A percentile compares a stretch with the other conserved stretches of the same genome.
Evolutionary conservation across 805 yeast genomes (phyloP).

Genomic region (Hanseniaspora mollemarum): DNA sequence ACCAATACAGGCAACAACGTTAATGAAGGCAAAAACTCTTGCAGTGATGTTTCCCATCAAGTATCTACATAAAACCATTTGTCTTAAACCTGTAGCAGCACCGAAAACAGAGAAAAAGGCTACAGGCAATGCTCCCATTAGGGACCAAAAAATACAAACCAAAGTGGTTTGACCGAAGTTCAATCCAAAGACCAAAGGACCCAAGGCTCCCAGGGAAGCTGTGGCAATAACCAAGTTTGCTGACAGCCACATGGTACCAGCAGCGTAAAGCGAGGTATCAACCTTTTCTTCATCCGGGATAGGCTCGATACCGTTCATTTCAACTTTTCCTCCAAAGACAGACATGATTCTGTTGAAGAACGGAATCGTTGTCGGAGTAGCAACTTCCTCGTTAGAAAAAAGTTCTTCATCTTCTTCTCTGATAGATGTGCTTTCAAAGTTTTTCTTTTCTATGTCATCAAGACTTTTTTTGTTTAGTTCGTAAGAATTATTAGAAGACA

Average conservation of each 20-base stretch:
- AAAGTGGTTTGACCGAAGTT: conserved; percentile 64
- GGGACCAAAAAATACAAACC: conserved; percentile 57
- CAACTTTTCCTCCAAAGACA: conserved; percentile 32
- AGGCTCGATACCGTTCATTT: conserved; percentile 68
- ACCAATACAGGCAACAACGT: conserved; percentile 77
- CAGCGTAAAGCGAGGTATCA: conserved; percentile 51
- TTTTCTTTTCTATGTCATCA: conserved; percentile 11
- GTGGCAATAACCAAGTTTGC: conserved; percentile 84
- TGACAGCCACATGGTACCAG: conserved; percentile 83
- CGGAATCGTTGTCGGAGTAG: conserved; percentile 15
- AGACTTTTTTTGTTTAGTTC: conserved; percentile 7
- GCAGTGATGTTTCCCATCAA: conserved; percentile 64
- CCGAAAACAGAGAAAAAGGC: conserved; percentile 78
- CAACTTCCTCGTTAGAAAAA: conserved; percentile 9
- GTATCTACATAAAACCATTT: conserved; percentile 68
- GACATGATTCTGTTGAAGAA: conserved; percentile 22
- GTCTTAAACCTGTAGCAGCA: conserved; percentile 75
- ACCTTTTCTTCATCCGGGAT: conserved; percentile 68
- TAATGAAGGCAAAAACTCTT: conserved; percentile 65
- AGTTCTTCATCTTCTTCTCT: conserved; percentile 8
- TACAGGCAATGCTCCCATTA: conserved; percentile 64
- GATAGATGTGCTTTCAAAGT: conserved; percentile 6
- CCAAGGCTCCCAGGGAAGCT: conserved; percentile 62
- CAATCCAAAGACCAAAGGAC: conserved; percentile 50
- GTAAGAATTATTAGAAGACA: conserved; percentile 11